Conservation (phyloP, 768 basidiomycete genomes). For the Mycena galericulata region DNA sequence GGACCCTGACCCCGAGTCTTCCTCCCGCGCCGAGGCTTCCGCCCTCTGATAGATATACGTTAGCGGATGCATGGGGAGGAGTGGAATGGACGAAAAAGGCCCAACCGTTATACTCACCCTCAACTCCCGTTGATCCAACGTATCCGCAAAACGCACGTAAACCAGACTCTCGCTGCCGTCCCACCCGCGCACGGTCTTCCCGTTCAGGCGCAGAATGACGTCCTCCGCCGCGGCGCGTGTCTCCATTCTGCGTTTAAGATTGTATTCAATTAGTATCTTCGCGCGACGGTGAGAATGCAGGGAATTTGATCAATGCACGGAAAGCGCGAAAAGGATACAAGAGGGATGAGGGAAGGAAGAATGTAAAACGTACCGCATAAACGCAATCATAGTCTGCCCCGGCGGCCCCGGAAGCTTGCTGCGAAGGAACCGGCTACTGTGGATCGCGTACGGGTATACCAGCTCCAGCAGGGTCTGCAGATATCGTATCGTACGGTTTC, state of each 20-base stretch:
- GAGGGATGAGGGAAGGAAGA: neutral
- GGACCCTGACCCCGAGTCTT: too few species aligned
- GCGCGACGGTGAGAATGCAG: too few species aligned
- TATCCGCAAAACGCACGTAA: slow-evolving; percentile 67
- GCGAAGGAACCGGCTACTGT: slow-evolving; percentile 67
- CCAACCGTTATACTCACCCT: slow-evolving; percentile 58
- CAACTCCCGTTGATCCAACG: slow-evolving; percentile 64
- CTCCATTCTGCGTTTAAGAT: slow-evolving; percentile 63
- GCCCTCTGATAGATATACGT: neutral
- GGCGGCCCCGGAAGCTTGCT: slow-evolving; percentile 65
- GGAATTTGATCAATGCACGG: too few species aligned
- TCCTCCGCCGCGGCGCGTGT: slow-evolving; percentile 64
- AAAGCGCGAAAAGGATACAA: too few species aligned
- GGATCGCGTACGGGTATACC: slow-evolving; percentile 60
- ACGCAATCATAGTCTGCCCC: slow-evolving; percentile 69
- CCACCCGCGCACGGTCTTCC: slow-evolving; percentile 66
- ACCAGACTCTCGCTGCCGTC: slow-evolving; percentile 63
- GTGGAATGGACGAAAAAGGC: neutral
- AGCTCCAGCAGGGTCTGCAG: slow-evolving; percentile 57
- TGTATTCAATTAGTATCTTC: too few species aligned
- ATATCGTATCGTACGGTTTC: too few species aligned
- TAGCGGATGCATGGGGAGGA: neutral
- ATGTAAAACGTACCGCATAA: slow-evolving; percentile 58
- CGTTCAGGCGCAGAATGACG: slow-evolving; percentile 65
- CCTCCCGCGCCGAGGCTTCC: slow-evolving; percentile 4